These are phyloP conservation scores for Boletus subcaerulescens DNA, from an alignment of 768 basidiomycete genomes.

Conservation along the genomic window DNA sequence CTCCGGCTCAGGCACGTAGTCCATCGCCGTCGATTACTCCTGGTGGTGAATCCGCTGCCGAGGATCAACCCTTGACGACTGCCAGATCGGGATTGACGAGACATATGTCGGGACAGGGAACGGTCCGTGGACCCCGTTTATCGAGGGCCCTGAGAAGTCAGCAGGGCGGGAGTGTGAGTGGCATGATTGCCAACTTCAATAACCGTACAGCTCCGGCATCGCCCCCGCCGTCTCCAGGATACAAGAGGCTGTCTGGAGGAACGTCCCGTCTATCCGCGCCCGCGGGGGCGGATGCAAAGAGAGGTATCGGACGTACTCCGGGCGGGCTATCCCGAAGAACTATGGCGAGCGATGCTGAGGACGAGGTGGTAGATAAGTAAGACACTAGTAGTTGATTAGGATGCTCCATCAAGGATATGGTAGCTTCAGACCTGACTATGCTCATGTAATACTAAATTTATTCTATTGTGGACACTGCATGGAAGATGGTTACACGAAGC, in stretches of 20 bases:
- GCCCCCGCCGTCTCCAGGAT: constrained; percentile 37
- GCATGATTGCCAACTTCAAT: constrained; percentile 56
- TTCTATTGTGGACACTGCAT: no score
- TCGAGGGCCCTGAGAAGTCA: constrained; percentile 46
- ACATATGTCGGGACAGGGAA: constrained; percentile 41
- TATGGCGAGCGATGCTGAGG: constrained; percentile 83
- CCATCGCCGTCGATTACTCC: constrained; percentile 38
- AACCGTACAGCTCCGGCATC: constrained; percentile 40
- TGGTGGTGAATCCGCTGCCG: constrained; percentile 27
- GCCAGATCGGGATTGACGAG: constrained; percentile 40
- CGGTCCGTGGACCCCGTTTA: constrained; percentile 48
- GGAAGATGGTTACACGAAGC: constrained; percentile 18
- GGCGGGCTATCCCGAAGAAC: constrained; percentile 66
- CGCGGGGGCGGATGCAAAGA: constrained; percentile 23
- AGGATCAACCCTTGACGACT: constrained; percentile 35
- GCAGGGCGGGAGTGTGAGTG: constrained; percentile 47
- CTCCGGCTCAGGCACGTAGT: constrained; percentile 38
- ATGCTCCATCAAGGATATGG: background rate
- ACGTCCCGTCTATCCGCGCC: constrained; percentile 11
- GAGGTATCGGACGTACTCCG: constrained; percentile 44
- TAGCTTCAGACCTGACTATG: background rate
- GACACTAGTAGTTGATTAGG: background rate
- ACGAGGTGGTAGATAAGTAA: constrained; percentile 51
- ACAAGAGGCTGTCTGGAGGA: constrained; percentile 47
- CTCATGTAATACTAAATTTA: background rate